A percentile compares a stretch with the other conserved stretches of the same genome.
These are phyloP conservation scores for Lepidium sativum DNA, from an alignment of 345 rosid genomes.

Conservation along the genomic window DNA sequence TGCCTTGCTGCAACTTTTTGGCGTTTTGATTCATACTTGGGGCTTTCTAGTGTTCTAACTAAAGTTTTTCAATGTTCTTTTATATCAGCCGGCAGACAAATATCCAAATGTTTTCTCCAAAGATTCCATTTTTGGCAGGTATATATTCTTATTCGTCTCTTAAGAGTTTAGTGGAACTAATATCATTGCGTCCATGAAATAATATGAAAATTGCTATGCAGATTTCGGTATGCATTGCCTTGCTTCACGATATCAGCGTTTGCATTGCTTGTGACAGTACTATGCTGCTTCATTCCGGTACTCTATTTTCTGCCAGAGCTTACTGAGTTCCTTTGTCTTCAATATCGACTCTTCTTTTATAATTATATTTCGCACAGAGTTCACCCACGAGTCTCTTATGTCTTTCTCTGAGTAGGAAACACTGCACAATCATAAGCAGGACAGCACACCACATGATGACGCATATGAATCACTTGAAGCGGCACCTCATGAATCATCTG, in stretches of 20 bases:
- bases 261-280: slow-evolving; percentile 50
- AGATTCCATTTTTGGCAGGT: slow-evolving; percentile 73
- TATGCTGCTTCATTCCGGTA: slow-evolving; percentile 49
- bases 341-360: background rate
- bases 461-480: slow-evolving; percentile 47
- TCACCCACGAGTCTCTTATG: background rate
- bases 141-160: slow-evolving; percentile 3
- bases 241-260: slow-evolving; percentile 53
- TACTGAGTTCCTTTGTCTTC: background rate
- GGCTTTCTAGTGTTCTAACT: background rate
- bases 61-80: background rate
- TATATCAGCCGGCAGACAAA: slow-evolving; percentile 70
- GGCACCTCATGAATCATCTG: slow-evolving; percentile 24
- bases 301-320: background rate
- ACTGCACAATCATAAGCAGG: slow-evolving; percentile 45
- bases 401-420: slow-evolving; percentile 44
- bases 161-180: background rate
- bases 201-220: slow-evolving; percentile 23
- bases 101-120: slow-evolving; percentile 57
- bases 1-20: background rate
- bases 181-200: background rate
- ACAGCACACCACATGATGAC: slow-evolving; percentile 19
- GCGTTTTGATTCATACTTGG: background rate
- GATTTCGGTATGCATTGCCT: slow-evolving; percentile 81
- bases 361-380: background rate